phyloP scores from a whole-genome alignment of 2,329 filamentous ascomycete genomes.

The Hysterium pulicare region DNA sequence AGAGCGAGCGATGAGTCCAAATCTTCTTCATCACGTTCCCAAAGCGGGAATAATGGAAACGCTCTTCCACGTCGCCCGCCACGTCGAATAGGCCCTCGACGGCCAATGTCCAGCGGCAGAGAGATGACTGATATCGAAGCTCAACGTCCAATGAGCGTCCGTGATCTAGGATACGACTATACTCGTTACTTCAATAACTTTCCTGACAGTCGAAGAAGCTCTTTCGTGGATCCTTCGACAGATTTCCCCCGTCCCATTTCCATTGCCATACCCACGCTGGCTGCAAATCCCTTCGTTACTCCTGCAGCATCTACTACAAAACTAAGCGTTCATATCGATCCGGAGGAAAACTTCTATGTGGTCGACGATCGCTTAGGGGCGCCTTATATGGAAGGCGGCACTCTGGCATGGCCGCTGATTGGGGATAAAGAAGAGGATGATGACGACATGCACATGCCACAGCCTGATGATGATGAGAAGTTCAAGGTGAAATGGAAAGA shows the following conservation, averaged over 20 bases:
- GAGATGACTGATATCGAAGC: no score
- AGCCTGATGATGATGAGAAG: conserved; percentile 47
- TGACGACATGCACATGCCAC: conserved; percentile 54
- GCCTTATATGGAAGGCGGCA: conserved; percentile 42
- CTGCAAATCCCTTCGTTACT: conserved; percentile 25
- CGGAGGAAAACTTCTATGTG: conserved; percentile 35
- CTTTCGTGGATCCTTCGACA: conserved; percentile 7
- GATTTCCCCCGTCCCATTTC: conserved; percentile 7
- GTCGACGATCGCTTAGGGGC: conserved; percentile 48
- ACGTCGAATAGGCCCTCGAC: conserved; percentile 13
- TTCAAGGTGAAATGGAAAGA: conserved; percentile 44
- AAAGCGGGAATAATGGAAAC: background rate
- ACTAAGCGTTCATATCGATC: conserved; percentile 14
- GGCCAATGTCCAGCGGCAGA: conserved; percentile 10
- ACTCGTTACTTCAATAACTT: conserved; percentile 36
- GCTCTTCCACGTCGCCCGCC: conserved; percentile 6
- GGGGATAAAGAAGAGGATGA: conserved; percentile 51
- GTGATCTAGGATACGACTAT: conserved; percentile 33
- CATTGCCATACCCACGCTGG: conserved; percentile 8
- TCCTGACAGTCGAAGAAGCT: conserved; percentile 19
- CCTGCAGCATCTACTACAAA: conserved; percentile 27
- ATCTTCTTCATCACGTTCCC: background rate
- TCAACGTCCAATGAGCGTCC: conserved; percentile 22
- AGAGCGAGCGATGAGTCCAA: conserved; percentile 4
- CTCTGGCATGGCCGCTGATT: conserved; percentile 45